These are phyloP conservation scores for Solanum bulbocastanum DNA, from an alignment of 257 asterid genomes.

Conservation along the genomic window DNA sequence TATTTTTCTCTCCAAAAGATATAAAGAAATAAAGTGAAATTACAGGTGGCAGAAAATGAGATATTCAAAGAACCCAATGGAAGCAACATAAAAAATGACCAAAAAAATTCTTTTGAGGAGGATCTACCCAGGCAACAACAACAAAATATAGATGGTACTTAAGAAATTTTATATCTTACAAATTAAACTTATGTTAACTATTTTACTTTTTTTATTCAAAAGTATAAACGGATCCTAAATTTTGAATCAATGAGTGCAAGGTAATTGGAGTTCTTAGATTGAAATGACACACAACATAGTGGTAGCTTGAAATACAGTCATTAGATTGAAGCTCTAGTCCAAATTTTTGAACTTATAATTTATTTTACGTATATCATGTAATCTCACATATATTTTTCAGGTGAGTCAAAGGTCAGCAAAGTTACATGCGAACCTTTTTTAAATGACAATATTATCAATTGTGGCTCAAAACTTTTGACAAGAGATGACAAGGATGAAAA, in stretches of 20 bases:
- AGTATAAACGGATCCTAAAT: neutral
- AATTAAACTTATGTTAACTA: neutral
- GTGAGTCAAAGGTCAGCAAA: neutral
- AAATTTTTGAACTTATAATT: neutral
- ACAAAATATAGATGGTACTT: neutral
- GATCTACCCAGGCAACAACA: neutral
- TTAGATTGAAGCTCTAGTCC: neutral
- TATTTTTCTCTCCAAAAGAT: neutral
- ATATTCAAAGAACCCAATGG: neutral
- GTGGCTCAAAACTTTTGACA: neutral
- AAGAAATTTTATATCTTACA: neutral
- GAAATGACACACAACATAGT: neutral
- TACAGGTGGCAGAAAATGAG: neutral
- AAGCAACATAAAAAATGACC: neutral
- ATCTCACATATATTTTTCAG: neutral
- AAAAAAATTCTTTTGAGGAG: neutral
- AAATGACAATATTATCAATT: neutral
- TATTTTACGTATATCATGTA: neutral
- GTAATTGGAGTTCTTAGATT: neutral
- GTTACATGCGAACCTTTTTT: neutral
- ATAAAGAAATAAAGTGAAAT: neutral
- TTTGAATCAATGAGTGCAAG: neutral
- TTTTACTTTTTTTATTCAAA: neutral
- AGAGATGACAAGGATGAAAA: neutral
- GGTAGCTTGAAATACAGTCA: neutral